Evolutionary conservation across 306 rosid species (phyloP), one percentile per base, ranked within the genome.

Genomic region (Herpetospermum pedunculosum): DNA sequence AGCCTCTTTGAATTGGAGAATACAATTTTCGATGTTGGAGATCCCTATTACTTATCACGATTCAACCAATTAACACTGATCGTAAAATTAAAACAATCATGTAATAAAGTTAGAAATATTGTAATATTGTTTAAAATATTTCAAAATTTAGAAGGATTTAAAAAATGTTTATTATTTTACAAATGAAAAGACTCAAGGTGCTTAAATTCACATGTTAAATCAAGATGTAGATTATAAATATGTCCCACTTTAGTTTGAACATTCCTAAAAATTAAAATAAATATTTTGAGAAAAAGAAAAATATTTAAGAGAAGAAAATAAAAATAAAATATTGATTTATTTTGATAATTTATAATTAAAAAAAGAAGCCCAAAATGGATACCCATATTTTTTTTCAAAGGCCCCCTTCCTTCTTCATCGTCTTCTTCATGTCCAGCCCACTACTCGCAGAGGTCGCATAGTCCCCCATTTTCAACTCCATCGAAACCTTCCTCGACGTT

Each of bases 371-470:
- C 97, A 93, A 87, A 81, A 79, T 72, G 83, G 37, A 81, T 62
- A 85, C 80, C 91, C 92, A 84, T 77, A 58, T 80, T 81, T 69
- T 59, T 80, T 81, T 69, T 59, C 78, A 72, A 84, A 88, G 41
- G 89, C 88, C 96, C 91, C 81, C 80, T 79, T 82, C 81, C 80
- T 79, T 82, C 77, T 70, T 83, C 84, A 10, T 88, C 92, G 78
- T 89, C 96, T 65, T 89, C 88, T 77, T 59, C 90, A 75, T 87
- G 90, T 78, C 86, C 96, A 93, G 97, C 97, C 97, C 97, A 91
- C 92, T 77, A 87, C 85, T 79, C 81, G 81, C 96, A 89, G 96
- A 88, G 96, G 85, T 88, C 89, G 90, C 87, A 84, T 91, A 89
- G 88, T 86, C 80, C 80, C 84, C 76, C 78, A 74, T 32, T 59